These are phyloP conservation scores for Phylloporus sp. DNA, from an alignment of 768 basidiomycete species.

Conservation along the genomic window DNA sequence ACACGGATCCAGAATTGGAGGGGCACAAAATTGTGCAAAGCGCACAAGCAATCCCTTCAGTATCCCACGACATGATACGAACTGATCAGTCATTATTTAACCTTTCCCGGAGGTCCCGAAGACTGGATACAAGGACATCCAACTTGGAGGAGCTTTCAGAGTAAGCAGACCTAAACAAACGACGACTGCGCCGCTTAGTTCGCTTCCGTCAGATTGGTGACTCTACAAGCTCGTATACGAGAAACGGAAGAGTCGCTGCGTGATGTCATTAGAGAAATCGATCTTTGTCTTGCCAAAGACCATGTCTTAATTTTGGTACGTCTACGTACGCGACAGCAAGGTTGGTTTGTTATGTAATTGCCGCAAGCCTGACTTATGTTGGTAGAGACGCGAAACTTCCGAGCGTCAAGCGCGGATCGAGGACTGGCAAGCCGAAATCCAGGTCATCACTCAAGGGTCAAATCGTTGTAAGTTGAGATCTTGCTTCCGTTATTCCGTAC, in stretches of 20 bases:
- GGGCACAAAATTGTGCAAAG: slow-evolving; percentile 39
- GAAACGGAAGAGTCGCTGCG: slow-evolving; percentile 49
- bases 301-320: slow-evolving; percentile 40
- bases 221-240: slow-evolving; percentile 47
- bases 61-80: slow-evolving; percentile 19
- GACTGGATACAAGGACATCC: slow-evolving; percentile 42
- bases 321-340: slow-evolving; percentile 9
- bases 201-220: slow-evolving; percentile 42
- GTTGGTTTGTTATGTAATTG: slow-evolving; percentile 21
- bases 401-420: slow-evolving; percentile 58
- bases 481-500: slow-evolving; percentile 21
- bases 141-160: slow-evolving; percentile 68
- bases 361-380: slow-evolving; percentile 23
- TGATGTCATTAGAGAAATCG: slow-evolving; percentile 46
- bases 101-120: slow-evolving; percentile 23
- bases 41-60: slow-evolving; percentile 12
- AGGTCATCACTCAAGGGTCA: slow-evolving; percentile 40
- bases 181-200: slow-evolving; percentile 1
- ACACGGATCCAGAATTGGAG: slow-evolving; percentile 68
- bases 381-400: slow-evolving; percentile 63
- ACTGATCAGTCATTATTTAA: slow-evolving; percentile 11
- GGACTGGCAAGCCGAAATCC: slow-evolving; percentile 43
- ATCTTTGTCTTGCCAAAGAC: slow-evolving; percentile 44
- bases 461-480: slow-evolving; percentile 42
- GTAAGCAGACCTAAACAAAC: slow-evolving; percentile 39